A percentile compares a stretch with the other conserved stretches of the same genome.
Evolutionary conservation across 352 stramenopile genomes (phyloP).

Genomic region (Albugo laibachii): DNA sequence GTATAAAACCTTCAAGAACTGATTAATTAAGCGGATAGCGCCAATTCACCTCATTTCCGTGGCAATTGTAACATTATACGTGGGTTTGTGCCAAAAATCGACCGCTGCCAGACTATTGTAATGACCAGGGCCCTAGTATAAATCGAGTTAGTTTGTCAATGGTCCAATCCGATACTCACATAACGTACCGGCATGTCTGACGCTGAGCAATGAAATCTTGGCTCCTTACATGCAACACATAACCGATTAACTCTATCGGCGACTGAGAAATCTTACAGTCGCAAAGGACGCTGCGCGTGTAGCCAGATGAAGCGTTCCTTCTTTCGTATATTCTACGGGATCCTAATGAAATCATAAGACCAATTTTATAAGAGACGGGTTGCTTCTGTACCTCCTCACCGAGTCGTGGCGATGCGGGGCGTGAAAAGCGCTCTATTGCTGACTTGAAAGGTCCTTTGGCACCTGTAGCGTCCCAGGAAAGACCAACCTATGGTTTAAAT

Average conservation of each 20-base stretch:
- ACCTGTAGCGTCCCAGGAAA: constrained; percentile 38
- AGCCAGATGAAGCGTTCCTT: constrained; percentile 26
- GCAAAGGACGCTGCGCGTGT: too few relatives aligned
- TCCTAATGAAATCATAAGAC: background rate
- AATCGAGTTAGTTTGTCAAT: background rate
- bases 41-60: constrained; percentile 42
- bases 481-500: constrained; percentile 17
- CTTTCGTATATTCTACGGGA: constrained; percentile 9
- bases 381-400: background rate
- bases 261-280: too few relatives aligned
- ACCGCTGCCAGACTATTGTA: constrained; percentile 56
- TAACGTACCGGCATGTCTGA: constrained; percentile 24
- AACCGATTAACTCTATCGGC: too few relatives aligned
- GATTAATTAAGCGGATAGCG: background rate
- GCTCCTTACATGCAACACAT: too few relatives aligned
- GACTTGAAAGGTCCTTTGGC: constrained; percentile 50
- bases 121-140: constrained; percentile 35
- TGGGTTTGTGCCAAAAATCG: constrained; percentile 69
- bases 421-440: constrained; percentile 20
- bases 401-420: background rate
- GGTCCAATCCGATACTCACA: too few relatives aligned
- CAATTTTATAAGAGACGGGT: background rate
- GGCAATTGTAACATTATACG: constrained; percentile 72
- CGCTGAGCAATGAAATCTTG: constrained; percentile 34
- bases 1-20: constrained; percentile 2